A percentile compares a stretch with the other conserved stretches of the same genome.
phyloP scores from a whole-genome alignment of 202 grass and related monocot species.

The Digitaria exilis region DNA sequence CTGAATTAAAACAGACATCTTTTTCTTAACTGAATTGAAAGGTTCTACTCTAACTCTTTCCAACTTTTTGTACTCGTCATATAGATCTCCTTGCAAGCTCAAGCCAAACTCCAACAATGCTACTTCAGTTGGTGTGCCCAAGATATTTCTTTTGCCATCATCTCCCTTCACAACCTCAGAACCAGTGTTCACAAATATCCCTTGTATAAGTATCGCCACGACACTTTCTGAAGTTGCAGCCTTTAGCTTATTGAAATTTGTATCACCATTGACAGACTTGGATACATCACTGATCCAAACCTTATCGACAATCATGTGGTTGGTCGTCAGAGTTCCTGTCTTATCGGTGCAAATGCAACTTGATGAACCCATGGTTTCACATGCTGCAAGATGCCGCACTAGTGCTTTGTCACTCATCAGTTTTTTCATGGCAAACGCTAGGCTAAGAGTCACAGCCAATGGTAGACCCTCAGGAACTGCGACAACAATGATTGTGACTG shows the following conservation, averaged over 20 bases:
- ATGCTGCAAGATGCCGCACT: slow-evolving; percentile 86
- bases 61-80: slow-evolving; percentile 45
- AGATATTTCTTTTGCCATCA: slow-evolving; percentile 61
- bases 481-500: slow-evolving; percentile 92
- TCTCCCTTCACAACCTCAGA: slow-evolving; percentile 70
- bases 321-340: slow-evolving; percentile 92
- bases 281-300: slow-evolving; percentile 64
- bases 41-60: slow-evolving; percentile 70
- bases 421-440: slow-evolving; percentile 96
- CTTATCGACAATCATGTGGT: slow-evolving; percentile 88
- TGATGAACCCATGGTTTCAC: slow-evolving; percentile 97
- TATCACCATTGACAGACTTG: slow-evolving; percentile 45
- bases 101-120: slow-evolving; percentile 89
- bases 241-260: slow-evolving; percentile 45
- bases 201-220: slow-evolving; percentile 61
- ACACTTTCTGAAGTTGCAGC: slow-evolving; percentile 50
- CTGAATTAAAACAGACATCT: slow-evolving; percentile 77
- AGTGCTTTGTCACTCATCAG: slow-evolving; percentile 88
- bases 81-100: slow-evolving; percentile 51
- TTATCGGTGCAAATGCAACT: slow-evolving; percentile 94
- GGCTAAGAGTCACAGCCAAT: slow-evolving; percentile 91
- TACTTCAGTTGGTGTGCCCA: slow-evolving; percentile 84
- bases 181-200: slow-evolving; percentile 85
- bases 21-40: slow-evolving; percentile 95
- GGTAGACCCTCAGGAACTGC: slow-evolving; percentile 93